phyloP scores from a whole-genome alignment of 306 rosid species.

The Quillaja saponaria region DNA sequence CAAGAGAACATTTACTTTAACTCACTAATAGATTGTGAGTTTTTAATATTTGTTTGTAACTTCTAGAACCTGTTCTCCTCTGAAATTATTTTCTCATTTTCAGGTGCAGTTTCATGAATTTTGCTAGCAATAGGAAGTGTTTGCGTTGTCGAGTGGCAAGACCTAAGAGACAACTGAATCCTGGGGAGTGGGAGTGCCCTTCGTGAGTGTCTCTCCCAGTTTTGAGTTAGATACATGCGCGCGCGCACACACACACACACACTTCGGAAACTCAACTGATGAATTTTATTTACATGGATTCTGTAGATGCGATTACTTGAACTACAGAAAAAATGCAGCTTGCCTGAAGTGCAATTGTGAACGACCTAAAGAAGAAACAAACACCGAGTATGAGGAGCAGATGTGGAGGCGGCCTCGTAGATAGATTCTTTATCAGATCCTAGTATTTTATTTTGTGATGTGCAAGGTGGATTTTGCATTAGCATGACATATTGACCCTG shows the following conservation, averaged over 20 bases:
- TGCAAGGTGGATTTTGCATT: too few species aligned
- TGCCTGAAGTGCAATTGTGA: conserved; percentile 65
- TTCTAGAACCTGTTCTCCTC: neutral
- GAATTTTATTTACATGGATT: conserved; percentile 3
- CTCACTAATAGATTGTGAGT: neutral
- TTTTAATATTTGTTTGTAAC: too few species aligned
- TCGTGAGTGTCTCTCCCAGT: conserved; percentile 53
- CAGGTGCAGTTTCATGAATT: conserved; percentile 91
- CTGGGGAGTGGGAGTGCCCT: conserved; percentile 86
- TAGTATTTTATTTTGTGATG: too few species aligned
- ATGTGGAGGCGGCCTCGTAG: conserved; percentile 55
- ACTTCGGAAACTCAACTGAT: neutral
- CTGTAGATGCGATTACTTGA: conserved; percentile 71
- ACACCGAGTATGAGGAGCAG: conserved; percentile 38
- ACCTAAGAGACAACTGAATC: conserved; percentile 46
- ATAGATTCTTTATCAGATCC: too few species aligned
- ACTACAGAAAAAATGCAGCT: conserved; percentile 46
- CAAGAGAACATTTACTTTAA: too few species aligned
- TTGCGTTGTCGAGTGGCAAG: conserved; percentile 61
- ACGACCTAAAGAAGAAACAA: conserved; percentile 37
- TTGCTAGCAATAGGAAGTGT: conserved; percentile 65
- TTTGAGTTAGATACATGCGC: too few species aligned
- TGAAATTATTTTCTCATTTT: conserved; percentile 9
- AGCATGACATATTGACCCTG: too few species aligned
- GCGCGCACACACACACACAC: neutral